Evolutionary conservation across 2,329 filamentous ascomycete genomes (phyloP).

Genomic region (Epichloe sylvatica): DNA sequence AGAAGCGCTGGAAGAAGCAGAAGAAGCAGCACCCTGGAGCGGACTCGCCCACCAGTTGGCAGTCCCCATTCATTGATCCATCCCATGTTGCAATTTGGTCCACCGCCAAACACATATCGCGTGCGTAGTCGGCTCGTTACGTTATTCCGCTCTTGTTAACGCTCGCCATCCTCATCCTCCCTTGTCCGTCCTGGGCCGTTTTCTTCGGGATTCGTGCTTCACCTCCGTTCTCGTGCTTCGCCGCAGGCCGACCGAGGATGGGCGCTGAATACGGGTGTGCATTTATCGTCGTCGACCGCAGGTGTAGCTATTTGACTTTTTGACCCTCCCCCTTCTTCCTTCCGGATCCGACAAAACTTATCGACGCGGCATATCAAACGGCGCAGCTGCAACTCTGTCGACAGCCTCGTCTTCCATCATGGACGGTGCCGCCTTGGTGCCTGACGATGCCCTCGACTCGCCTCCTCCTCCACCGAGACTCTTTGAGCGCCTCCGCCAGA

Average conservation of each 20-base stretch:
- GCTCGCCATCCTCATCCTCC: neutral
- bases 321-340: neutral
- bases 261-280: conserved; percentile 14
- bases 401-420: conserved; percentile 21
- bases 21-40: too few species aligned
- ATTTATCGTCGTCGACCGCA: conserved; percentile 13
- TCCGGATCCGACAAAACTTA: neutral
- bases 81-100: neutral
- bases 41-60: neutral
- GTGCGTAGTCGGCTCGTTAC: neutral
- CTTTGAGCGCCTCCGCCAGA: conserved; percentile 57
- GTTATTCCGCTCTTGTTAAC: neutral
- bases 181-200: neutral
- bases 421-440: conserved; percentile 35
- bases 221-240: neutral
- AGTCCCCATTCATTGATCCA: neutral
- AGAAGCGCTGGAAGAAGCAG: too few species aligned
- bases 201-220: neutral
- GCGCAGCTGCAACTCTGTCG: conserved; percentile 4
- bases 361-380: neutral
- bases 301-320: conserved; percentile 13
- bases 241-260: conserved; percentile 18
- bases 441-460: conserved; percentile 45
- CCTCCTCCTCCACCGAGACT: conserved; percentile 54
- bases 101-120: neutral